Base-by-base conservation (phyloP, 2,329 filamentous ascomycete species). In the Clarireedia monteithiana region DNA sequence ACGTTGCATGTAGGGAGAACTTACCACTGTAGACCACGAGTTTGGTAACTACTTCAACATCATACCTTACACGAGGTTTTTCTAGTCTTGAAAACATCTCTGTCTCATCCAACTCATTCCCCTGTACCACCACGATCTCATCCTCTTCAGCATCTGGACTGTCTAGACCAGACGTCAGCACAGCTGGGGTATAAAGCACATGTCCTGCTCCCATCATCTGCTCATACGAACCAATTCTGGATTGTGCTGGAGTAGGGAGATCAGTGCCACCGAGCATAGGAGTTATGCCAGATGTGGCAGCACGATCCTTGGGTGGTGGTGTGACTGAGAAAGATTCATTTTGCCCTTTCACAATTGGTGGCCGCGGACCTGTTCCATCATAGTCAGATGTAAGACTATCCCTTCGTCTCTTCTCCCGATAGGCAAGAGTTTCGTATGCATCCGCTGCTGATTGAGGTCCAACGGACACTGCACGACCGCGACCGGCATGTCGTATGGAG, bases 41-140 rank as follows among this genome's bases (percentile, higher is more conserved):
- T 73, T 96, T 97, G 5, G 94, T 97, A 39, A 99, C 88, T 40
- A 99, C 92, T 72, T 99, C 94, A n/a, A 97, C 92, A 72, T 99
- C 94, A 68, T 97, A 99, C 64, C 91, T 80, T 58, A 96, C 91
- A 63, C 94, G 83, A 49, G 94, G 91, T 72, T 87, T 89, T 60
- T 91, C 85, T 55, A 97, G 77, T 68, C 80, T 83, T 46, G 85
- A 86, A 71, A 97, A 96, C 70, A 97, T 85, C 68, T 95, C 88
- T 63, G 78, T 80, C 69, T 91, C 86, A 48, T 84, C 84, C 30
- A 70, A 65, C 46, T 72, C 71, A 26, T 81, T 78, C 46, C 80
- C 74, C 49, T 77, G 74, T 24, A 74, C 72, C 12, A 73, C 71
- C 2, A 74, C 48, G 24, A 68, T 63, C 4, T 66, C 62, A 23